A percentile compares a stretch with the other conserved stretches of the same genome.
phyloP scores from a whole-genome alignment of 1,284 basidiomycete genomes.

The Ganoderma multipileum region DNA sequence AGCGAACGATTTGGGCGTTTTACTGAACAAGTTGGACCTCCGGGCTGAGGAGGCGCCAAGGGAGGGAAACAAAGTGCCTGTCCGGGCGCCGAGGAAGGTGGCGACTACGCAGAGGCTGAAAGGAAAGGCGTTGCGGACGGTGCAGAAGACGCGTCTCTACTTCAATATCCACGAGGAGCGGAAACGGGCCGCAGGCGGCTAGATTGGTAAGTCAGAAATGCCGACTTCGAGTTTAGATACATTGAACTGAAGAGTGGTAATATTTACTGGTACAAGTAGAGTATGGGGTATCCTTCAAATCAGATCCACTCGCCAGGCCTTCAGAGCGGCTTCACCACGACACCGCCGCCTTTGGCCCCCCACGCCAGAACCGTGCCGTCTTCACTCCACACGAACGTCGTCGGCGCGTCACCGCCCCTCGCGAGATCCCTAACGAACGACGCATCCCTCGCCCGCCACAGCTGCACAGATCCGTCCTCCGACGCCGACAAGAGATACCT shows the following conservation, averaged over 20 bases:
- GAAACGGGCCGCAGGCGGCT: not conserved
- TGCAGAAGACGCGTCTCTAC: slow-evolving; percentile 13
- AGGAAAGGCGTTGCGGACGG: slow-evolving; percentile 17
- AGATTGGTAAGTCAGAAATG: not conserved
- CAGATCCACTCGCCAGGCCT: not conserved
- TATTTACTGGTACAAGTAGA: not conserved
- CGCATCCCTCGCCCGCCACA: not conserved
- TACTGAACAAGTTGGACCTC: slow-evolving; percentile 15
- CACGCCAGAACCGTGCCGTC: not conserved
- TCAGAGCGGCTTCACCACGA: not conserved
- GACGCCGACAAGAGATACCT: not conserved
- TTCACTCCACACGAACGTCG: not conserved
- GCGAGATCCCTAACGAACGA: not conserved
- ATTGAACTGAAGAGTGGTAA: not conserved
- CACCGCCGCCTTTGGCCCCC: not conserved
- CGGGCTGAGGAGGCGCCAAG: not conserved
- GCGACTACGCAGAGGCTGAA: slow-evolving; percentile 6
- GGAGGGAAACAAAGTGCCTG: not conserved
- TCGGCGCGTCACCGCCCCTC: not conserved
- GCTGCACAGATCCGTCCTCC: not conserved
- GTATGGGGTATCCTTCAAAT: not conserved
- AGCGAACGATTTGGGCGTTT: slow-evolving; percentile 16
- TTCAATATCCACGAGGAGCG: slow-evolving; percentile 5
- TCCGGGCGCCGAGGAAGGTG: slow-evolving; percentile 13
- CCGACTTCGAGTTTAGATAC: too few species aligned